Percentiles rank a stretch among this genome's conserved stretches.
Evolutionary conservation across 495 filamentous ascomycete genomes (phyloP).

Genomic region (Penicillium odoratum): DNA sequence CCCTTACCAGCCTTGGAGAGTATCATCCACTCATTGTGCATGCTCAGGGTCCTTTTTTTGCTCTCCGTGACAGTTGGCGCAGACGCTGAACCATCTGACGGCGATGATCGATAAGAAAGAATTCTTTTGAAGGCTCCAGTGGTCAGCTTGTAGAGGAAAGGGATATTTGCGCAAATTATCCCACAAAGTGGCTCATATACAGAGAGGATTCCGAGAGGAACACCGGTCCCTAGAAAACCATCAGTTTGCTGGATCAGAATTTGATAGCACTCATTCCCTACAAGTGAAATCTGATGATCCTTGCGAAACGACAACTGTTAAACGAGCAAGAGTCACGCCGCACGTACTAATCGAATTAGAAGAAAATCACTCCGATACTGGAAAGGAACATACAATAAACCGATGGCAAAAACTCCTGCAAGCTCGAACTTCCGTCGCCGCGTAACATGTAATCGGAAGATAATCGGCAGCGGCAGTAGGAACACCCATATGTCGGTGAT

Average conservation of each 20-base stretch:
- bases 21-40: background rate
- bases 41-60: background rate
- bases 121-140: background rate
- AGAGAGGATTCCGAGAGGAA: constrained; percentile 41
- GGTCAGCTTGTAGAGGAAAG: constrained; percentile 12
- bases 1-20: background rate
- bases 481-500: constrained; percentile 40
- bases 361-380: background rate
- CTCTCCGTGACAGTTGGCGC: background rate
- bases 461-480: constrained; percentile 36
- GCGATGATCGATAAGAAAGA: background rate
- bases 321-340: constrained; percentile 36
- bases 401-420: constrained; percentile 43
- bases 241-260: background rate
- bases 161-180: constrained; percentile 47
- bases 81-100: background rate
- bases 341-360: constrained; percentile 29
- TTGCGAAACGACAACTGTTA: constrained; percentile 40
- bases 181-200: constrained; percentile 45
- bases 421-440: constrained; percentile 34
- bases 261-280: constrained; percentile 11
- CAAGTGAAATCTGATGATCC: constrained; percentile 43
- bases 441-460: constrained; percentile 30
- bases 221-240: constrained; percentile 29
- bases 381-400: constrained; percentile 22